phyloP scores from a whole-genome alignment of 345 rosid species.

The Gossypioides kirkii region DNA sequence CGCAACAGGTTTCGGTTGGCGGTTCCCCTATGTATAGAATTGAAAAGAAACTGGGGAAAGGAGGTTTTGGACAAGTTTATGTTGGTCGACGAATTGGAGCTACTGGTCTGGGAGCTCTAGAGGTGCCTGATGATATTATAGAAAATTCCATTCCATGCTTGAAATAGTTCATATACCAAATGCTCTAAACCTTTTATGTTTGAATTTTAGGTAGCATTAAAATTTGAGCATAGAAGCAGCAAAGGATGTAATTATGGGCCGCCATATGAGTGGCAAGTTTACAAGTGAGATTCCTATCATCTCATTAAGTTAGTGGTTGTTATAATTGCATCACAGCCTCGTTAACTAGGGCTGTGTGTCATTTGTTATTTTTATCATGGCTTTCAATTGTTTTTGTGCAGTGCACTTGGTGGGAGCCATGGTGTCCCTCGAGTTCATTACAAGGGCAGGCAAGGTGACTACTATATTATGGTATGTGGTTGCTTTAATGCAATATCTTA shows the following conservation, averaged over 20 bases:
- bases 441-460: slow-evolving; percentile 81
- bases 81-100: slow-evolving; percentile 63
- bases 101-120: slow-evolving; percentile 63
- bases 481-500: neutral
- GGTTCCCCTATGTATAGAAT: slow-evolving; percentile 74
- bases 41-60: slow-evolving; percentile 88
- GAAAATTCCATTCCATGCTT: neutral
- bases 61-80: slow-evolving; percentile 96
- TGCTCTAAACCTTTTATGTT: neutral
- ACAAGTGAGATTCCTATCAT: slow-evolving; percentile 50
- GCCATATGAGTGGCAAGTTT: slow-evolving; percentile 99
- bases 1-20: slow-evolving; percentile 74
- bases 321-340: neutral
- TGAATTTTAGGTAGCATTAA: slow-evolving; percentile 71
- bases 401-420: slow-evolving; percentile 84
- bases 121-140: slow-evolving; percentile 34
- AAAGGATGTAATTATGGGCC: slow-evolving; percentile 96
- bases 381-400: slow-evolving; percentile 25
- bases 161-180: neutral
- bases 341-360: neutral
- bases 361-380: neutral
- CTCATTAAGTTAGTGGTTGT: slow-evolving; percentile 14
- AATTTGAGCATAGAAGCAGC: slow-evolving; percentile 93
- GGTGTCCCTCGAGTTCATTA: slow-evolving; percentile 85
- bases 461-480: slow-evolving; percentile 70